These are phyloP conservation scores for Ziziphus jujuba DNA, from an alignment of 306 rosid species.

Conservation along the genomic window DNA sequence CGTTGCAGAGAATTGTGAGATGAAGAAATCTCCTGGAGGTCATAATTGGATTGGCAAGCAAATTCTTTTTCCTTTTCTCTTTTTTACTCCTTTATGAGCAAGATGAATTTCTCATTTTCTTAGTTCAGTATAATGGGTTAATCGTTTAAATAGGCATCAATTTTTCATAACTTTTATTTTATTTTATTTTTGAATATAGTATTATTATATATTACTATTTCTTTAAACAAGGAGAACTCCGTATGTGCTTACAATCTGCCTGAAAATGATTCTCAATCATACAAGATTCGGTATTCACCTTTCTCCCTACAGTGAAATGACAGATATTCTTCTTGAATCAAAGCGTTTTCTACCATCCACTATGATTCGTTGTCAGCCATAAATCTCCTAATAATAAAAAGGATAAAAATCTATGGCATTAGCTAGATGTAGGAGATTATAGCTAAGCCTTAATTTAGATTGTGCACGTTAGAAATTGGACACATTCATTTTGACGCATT, in stretches of 20 bases:
- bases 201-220: too few relatives aligned
- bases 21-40: not conserved
- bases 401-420: not conserved
- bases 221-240: too few relatives aligned
- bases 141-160: too few relatives aligned
- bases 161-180: too few relatives aligned
- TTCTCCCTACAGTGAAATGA: not conserved
- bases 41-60: too few relatives aligned
- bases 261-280: not conserved
- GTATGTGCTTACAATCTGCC: not conserved
- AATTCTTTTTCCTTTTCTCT: too few relatives aligned
- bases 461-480: not conserved
- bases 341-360: conserved; percentile 15
- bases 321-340: conserved; percentile 1
- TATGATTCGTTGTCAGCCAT: conserved; percentile 21
- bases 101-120: too few relatives aligned
- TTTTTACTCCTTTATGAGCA: too few relatives aligned
- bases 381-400: conserved; percentile 7
- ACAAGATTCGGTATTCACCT: too few relatives aligned
- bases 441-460: not conserved
- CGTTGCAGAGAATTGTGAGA: not conserved
- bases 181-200: too few relatives aligned
- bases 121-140: too few relatives aligned
- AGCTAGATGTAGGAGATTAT: not conserved
- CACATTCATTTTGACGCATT: not conserved